These are phyloP conservation scores for Aspergillus phoenicis DNA, from an alignment of 2,329 filamentous ascomycete genomes.

Conservation along the genomic window DNA sequence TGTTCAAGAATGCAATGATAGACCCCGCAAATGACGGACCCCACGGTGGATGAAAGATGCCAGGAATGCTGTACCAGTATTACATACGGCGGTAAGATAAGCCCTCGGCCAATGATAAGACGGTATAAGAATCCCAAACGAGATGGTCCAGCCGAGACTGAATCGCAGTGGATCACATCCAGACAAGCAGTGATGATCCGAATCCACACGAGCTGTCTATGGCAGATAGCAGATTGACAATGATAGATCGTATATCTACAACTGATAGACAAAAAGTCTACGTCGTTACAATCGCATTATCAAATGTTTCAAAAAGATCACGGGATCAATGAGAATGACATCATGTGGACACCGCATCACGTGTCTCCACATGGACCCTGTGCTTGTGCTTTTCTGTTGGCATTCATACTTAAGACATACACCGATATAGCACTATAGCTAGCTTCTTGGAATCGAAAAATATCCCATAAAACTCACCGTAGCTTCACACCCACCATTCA, in stretches of 20 bases:
- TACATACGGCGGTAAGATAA: not conserved
- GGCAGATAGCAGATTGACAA: not conserved
- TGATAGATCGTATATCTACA: not conserved
- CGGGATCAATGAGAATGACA: not conserved
- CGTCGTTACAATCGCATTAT: too few relatives aligned
- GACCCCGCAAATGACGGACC: not conserved
- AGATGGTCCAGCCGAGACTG: slow-evolving; percentile 7
- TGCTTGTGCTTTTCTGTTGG: not conserved
- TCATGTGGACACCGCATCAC: not conserved
- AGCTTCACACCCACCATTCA: too few relatives aligned
- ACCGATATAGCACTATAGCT: too few relatives aligned
- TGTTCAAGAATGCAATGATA: not conserved
- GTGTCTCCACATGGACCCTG: not conserved
- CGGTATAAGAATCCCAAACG: not conserved
- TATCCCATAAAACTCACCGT: too few relatives aligned
- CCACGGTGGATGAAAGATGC: not conserved
- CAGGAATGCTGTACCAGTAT: not conserved
- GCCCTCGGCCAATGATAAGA: not conserved
- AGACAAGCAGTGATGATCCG: not conserved
- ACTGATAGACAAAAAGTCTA: not conserved
- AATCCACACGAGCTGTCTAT: not conserved
- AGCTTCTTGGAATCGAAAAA: too few relatives aligned
- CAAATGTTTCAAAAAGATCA: too few relatives aligned
- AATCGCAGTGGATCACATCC: not conserved
- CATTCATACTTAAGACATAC: too few relatives aligned